phyloP scores from a whole-genome alignment of 202 grass and related monocot species.

The Digitaria exilis region DNA sequence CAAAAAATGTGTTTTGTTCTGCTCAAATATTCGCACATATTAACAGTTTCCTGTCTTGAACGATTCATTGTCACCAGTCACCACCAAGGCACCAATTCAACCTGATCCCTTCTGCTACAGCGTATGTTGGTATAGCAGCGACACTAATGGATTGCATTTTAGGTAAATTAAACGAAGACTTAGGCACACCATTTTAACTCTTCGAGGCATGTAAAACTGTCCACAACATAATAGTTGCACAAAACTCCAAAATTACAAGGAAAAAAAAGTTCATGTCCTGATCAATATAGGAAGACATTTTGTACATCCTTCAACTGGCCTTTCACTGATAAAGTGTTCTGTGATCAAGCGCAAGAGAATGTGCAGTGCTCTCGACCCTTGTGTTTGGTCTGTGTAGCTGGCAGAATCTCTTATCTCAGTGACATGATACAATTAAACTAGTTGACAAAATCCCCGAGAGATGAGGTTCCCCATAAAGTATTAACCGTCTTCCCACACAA shows the following conservation, averaged over 20 bases:
- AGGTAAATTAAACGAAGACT: no score
- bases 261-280: not conserved
- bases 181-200: no score
- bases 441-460: not conserved
- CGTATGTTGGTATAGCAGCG: no score
- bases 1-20: not conserved
- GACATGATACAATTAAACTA: not conserved
- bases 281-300: not conserved
- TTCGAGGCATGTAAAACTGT: not conserved
- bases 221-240: conserved; percentile 8
- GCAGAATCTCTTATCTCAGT: not conserved
- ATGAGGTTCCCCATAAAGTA: not conserved
- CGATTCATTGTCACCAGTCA: no score
- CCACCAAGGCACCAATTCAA: no score
- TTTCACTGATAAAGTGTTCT: not conserved
- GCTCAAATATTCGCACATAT: not conserved
- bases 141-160: no score
- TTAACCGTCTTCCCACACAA: conserved; percentile 88
- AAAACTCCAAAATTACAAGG: not conserved
- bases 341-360: not conserved
- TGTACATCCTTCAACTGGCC: not conserved
- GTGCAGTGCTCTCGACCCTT: not conserved
- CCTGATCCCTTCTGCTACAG: not conserved
- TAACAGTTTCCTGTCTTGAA: no score
- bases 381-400: not conserved